Evolutionary conservation across 2,329 filamentous ascomycete genomes (phyloP).

Genomic region (Penicillium hesseltinei): DNA sequence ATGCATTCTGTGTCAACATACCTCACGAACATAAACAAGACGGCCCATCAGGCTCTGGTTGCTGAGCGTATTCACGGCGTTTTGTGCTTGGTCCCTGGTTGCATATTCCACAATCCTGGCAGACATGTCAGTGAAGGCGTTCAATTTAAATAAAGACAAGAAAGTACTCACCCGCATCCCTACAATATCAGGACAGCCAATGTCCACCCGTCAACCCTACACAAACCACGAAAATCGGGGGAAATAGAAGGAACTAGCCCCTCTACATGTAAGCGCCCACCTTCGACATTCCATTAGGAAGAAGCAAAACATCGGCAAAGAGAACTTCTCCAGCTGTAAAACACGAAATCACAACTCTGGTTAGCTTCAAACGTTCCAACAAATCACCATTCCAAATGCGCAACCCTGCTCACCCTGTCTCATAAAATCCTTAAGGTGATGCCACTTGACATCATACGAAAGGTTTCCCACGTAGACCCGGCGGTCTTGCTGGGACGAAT

Average conservation of each 20-base stretch:
- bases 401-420: constrained; percentile 75
- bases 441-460: constrained; percentile 99
- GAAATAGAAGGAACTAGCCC: constrained; percentile 69
- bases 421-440: constrained; percentile 99
- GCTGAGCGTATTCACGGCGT: constrained; percentile 94
- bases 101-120: constrained; percentile 99
- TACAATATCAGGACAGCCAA: constrained; percentile 86
- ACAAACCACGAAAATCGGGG: constrained; percentile 60
- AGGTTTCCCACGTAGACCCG: constrained; percentile 99
- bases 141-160: neutral
- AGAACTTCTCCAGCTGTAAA: constrained; percentile 91
- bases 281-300: constrained; percentile 99
- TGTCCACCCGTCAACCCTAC: constrained; percentile 99
- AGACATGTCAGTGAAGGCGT: constrained; percentile 11
- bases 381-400: constrained; percentile 23
- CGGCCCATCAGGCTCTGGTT: constrained; percentile 99
- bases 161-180: constrained; percentile 92
- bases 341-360: constrained; percentile 15
- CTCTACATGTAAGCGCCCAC: constrained; percentile 92
- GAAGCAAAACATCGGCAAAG: constrained; percentile 98
- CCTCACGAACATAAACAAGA: constrained; percentile 97
- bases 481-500: constrained; percentile 96
- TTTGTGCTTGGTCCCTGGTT: constrained; percentile 97
- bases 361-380: constrained; percentile 15
- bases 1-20: constrained; percentile 39